Percentiles rank a stretch among this genome's conserved stretches.
These are phyloP conservation scores for Tricholoma saponaceum DNA, from an alignment of 768 basidiomycete genomes.

Conservation along the genomic window DNA sequence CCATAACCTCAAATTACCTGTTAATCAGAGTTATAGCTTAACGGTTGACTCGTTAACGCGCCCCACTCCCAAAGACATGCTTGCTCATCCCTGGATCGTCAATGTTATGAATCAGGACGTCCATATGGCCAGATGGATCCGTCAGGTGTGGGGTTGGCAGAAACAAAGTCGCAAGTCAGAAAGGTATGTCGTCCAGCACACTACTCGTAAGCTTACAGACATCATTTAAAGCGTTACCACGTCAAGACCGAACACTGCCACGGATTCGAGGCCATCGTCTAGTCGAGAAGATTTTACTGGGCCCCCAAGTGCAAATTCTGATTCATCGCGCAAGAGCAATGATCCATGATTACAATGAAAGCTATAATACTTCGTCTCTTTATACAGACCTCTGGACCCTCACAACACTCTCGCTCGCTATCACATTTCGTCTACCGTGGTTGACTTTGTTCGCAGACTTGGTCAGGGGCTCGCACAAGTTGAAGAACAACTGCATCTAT, in stretches of 20 bases:
- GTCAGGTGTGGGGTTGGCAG: conserved; percentile 80
- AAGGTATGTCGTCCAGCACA: conserved; percentile 35
- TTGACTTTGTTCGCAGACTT: not conserved
- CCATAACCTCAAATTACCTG: not conserved
- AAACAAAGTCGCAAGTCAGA: conserved; percentile 39
- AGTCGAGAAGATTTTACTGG: conserved; percentile 12
- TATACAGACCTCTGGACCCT: conserved; percentile 5
- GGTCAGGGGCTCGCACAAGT: not conserved
- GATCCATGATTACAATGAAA: not conserved
- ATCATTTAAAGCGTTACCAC: conserved; percentile 15
- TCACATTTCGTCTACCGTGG: not conserved
- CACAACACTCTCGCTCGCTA: not conserved
- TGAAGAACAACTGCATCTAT: conserved; percentile 5
- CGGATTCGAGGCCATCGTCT: conserved; percentile 16
- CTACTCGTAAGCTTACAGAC: not conserved
- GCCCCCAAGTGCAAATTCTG: conserved; percentile 10
- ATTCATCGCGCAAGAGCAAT: conserved; percentile 11
- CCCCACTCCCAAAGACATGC: conserved; percentile 80
- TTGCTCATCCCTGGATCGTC: conserved; percentile 80
- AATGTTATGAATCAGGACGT: conserved; percentile 76
- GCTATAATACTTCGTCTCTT: not conserved
- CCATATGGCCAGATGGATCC: conserved; percentile 87
- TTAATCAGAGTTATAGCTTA: conserved; percentile 23
- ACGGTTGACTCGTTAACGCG: conserved; percentile 60
- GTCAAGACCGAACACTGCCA: conserved; percentile 29